These are phyloP conservation scores for Paxillus involutus DNA, from an alignment of 768 basidiomycete species.

Conservation along the genomic window DNA sequence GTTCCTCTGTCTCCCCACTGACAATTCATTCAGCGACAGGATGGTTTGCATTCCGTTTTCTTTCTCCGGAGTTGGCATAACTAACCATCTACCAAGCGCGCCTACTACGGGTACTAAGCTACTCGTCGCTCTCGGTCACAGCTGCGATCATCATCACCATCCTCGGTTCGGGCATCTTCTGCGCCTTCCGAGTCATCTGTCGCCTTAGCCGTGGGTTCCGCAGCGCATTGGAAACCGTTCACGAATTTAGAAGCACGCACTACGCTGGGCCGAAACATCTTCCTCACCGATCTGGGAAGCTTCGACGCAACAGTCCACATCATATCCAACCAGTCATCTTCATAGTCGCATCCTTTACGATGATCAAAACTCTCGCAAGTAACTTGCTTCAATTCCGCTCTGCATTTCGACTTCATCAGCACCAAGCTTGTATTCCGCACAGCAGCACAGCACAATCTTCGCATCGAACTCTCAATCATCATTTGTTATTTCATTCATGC, in stretches of 20 bases:
- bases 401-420: constrained; percentile 14
- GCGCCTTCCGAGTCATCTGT: constrained; percentile 19
- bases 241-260: constrained; percentile 21
- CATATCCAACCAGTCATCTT: constrained; percentile 27
- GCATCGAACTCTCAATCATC: constrained; percentile 32
- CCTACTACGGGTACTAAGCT: constrained; percentile 60
- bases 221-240: constrained; percentile 22
- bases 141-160: constrained; percentile 24
- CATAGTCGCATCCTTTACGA: constrained; percentile 22
- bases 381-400: constrained; percentile 20
- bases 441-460: constrained; percentile 30
- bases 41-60: constrained; percentile 40
- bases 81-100: constrained; percentile 41
- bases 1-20: neutral
- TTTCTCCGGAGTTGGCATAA: constrained; percentile 8
- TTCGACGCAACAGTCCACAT: constrained; percentile 10
- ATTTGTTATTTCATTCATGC: constrained; percentile 33
- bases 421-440: constrained; percentile 20
- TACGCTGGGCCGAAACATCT: constrained; percentile 24
- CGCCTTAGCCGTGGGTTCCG: constrained; percentile 15
- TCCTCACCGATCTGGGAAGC: constrained; percentile 31
- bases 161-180: constrained; percentile 28
- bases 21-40: constrained; percentile 45
- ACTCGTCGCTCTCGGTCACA: constrained; percentile 5
- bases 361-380: constrained; percentile 25